Conservation (phyloP, 108 stramenopile species). For the Nannochloropsis gaditana region DNA sequence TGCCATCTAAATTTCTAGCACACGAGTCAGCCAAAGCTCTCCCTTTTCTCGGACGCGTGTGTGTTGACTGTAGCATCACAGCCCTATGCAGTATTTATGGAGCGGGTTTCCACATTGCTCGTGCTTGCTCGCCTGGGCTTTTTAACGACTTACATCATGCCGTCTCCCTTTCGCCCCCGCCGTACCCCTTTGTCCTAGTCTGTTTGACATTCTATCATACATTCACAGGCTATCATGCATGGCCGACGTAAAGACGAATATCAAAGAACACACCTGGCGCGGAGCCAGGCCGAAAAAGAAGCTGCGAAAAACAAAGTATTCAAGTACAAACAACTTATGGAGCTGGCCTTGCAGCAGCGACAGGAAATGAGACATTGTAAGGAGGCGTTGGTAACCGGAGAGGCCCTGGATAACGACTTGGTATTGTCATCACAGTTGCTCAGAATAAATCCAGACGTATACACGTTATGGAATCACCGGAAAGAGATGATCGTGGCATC, state of each 20-base stretch:
- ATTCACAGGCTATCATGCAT: constrained; percentile 36
- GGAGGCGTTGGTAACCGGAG: neutral
- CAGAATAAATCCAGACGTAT: constrained; percentile 83
- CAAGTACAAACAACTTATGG: constrained; percentile 45
- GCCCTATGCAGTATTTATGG: too few relatives aligned
- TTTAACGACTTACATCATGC: too few relatives aligned
- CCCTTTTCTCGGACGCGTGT: too few relatives aligned
- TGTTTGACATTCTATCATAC: too few relatives aligned
- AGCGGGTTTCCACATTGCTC: too few relatives aligned
- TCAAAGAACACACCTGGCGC: constrained; percentile 23
- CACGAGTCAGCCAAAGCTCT: too few relatives aligned
- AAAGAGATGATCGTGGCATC: constrained; percentile 63
- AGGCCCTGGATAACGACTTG: constrained; percentile 55
- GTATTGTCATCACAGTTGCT: constrained; percentile 70
- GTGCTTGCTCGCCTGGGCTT: too few relatives aligned
- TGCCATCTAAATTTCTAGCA: too few relatives aligned
- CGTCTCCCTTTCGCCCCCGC: too few relatives aligned
- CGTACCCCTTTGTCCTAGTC: too few relatives aligned
- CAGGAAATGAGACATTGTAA: neutral
- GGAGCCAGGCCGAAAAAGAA: constrained; percentile 43
- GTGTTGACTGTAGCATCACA: too few relatives aligned
- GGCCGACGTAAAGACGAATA: constrained; percentile 51
- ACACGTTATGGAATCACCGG: constrained; percentile 90
- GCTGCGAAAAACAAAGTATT: constrained; percentile 40
- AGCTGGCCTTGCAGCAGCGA: neutral